A percentile compares a stretch with the other conserved stretches of the same genome.
Conservation (phyloP, 2,329 filamentous ascomycete species). For the Metarhizium guizhouense region DNA sequence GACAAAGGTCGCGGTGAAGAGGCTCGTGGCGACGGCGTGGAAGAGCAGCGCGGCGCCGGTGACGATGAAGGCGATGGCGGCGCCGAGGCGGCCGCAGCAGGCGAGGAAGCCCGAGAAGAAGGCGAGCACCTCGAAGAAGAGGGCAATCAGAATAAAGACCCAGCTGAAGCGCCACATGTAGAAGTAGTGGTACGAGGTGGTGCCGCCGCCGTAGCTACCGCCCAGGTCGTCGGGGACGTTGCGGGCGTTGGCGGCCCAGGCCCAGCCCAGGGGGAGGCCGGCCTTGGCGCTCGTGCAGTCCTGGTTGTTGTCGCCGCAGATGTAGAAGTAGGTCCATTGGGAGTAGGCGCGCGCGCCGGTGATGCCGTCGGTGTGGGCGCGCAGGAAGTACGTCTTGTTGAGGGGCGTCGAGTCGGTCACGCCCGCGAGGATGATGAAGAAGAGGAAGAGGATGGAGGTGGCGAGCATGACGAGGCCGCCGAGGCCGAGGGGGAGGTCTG, state of each 20-base stretch:
- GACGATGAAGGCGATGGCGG: conserved; percentile 54
- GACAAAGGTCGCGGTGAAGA: conserved; percentile 71
- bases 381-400: conserved; percentile 75
- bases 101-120: conserved; percentile 62
- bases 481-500: conserved; percentile 33
- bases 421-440: conserved; percentile 51
- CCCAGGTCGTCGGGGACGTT: conserved; percentile 35
- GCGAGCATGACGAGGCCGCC: conserved; percentile 39
- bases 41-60: conserved; percentile 57
- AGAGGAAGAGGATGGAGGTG: conserved; percentile 43
- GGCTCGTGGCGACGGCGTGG: conserved; percentile 53
- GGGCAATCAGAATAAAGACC: conserved; percentile 77
- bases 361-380: conserved; percentile 67
- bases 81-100: conserved; percentile 61
- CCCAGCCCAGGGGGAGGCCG: conserved; percentile 65
- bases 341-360: conserved; percentile 56
- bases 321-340: conserved; percentile 87
- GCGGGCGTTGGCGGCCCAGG: conserved; percentile 42
- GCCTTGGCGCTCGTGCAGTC: conserved; percentile 56
- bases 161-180: conserved; percentile 89
- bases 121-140: conserved; percentile 66
- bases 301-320: conserved; percentile 58
- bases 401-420: conserved; percentile 45
- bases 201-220: conserved; percentile 42
- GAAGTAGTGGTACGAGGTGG: conserved; percentile 56